Conservation (phyloP, 305 asterid species). For the Rubia balearica region DNA sequence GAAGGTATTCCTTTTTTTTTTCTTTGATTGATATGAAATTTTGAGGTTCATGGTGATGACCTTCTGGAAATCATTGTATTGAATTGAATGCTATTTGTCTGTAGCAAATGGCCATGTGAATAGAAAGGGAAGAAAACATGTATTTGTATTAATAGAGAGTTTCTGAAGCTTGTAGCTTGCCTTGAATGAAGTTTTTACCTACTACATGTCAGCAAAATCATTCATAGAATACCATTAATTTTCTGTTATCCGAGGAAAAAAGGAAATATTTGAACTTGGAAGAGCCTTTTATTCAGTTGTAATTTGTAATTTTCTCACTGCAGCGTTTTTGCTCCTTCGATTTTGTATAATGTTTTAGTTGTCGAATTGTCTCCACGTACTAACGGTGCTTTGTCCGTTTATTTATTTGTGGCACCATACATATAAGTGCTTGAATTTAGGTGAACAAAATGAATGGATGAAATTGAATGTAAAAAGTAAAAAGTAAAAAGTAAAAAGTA, state of each 20-base stretch:
- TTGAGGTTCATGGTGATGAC: constrained; percentile 13
- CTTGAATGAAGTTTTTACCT: constrained; percentile 7
- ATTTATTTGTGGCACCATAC: no score
- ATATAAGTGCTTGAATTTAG: no score
- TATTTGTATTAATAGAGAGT: constrained; percentile 18
- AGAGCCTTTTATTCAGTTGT: not conserved
- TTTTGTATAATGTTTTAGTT: not conserved
- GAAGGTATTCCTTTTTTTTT: not conserved
- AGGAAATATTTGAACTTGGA: not conserved
- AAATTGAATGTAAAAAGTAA: no score
- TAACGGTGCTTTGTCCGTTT: no score
- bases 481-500: no score
- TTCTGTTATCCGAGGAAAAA: constrained; percentile 10
- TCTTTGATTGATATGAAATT: constrained; percentile 14
- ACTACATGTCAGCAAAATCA: not conserved
- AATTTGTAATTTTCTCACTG: not conserved
- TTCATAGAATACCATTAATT: not conserved
- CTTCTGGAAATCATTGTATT: constrained; percentile 11
- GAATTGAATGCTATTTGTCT: constrained; percentile 13
- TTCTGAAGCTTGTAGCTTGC: constrained; percentile 14
- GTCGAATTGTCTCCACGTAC: no score
- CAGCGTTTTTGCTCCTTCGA: not conserved
- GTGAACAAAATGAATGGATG: no score
- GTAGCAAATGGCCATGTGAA: constrained; percentile 20
- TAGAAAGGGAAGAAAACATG: constrained; percentile 16